Evolutionary conservation across 305 asterid genomes (phyloP).

Genomic region (Lippia alba): DNA sequence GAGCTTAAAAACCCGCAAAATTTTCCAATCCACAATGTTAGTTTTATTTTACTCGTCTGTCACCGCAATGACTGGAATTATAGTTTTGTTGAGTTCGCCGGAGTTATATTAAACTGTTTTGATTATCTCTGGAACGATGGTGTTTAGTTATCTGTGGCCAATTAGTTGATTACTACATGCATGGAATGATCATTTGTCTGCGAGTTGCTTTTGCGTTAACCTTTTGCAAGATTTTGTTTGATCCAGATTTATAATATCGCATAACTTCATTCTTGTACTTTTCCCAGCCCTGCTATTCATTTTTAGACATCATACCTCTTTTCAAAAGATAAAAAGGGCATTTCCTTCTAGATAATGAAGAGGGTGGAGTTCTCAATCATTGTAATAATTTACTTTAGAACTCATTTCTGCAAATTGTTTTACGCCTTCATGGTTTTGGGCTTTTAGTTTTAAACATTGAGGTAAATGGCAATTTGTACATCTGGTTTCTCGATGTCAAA

Average conservation of each 20-base stretch:
- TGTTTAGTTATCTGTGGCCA: background rate
- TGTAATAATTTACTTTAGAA: too few relatives aligned
- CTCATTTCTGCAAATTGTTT: too few relatives aligned
- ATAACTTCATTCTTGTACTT: too few relatives aligned
- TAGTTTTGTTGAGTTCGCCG: slow-evolving; percentile 14
- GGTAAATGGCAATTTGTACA: too few relatives aligned
- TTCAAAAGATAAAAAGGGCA: too few relatives aligned
- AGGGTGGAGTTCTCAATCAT: too few relatives aligned
- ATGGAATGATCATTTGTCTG: background rate
- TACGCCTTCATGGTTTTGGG: too few relatives aligned
- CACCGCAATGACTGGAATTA: background rate
- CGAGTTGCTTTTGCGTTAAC: background rate
- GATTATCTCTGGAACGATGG: background rate
- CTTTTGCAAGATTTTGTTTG: background rate
- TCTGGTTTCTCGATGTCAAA: too few relatives aligned
- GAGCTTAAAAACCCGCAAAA: slow-evolving; percentile 17
- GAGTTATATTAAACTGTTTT: background rate
- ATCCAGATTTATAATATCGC: background rate
- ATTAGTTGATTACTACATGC: background rate
- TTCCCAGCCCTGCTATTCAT: too few relatives aligned
- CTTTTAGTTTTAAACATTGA: too few relatives aligned
- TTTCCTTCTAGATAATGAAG: too few relatives aligned
- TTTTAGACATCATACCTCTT: too few relatives aligned
- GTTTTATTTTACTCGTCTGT: background rate
- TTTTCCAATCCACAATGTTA: slow-evolving; percentile 15